Conservation (phyloP, 1,284 basidiomycete genomes). For the Moniliophthora roreri region DNA sequence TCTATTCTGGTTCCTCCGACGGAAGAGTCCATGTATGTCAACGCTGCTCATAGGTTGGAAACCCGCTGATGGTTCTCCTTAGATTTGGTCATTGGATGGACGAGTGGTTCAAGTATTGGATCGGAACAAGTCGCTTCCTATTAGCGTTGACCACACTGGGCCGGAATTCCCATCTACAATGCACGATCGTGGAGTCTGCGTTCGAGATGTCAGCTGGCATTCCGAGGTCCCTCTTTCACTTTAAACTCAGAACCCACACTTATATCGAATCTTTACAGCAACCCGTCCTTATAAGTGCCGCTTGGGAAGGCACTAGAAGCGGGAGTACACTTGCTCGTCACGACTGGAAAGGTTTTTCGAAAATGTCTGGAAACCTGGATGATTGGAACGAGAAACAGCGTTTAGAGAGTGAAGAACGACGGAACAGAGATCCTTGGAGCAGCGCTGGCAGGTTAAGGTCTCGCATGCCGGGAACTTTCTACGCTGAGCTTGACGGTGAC, state of each 20-base stretch:
- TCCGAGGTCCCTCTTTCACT: conserved; percentile 49
- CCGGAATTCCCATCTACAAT: conserved; percentile 40
- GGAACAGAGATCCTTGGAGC: neutral
- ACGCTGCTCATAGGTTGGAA: neutral
- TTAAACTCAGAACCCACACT: neutral
- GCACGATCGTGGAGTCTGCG: conserved; percentile 46
- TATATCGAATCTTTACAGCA: conserved; percentile 46
- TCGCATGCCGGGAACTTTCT: conserved; percentile 17
- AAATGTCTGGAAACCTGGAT: conserved; percentile 65
- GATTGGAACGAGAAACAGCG: conserved; percentile 69
- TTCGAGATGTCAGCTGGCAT: conserved; percentile 94
- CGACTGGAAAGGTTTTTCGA: conserved; percentile 90
- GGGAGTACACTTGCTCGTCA: conserved; percentile 84
- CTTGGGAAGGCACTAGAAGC: conserved; percentile 71
- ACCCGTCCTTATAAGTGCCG: conserved; percentile 89
- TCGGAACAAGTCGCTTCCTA: conserved; percentile 72
- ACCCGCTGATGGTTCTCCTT: conserved; percentile 12
- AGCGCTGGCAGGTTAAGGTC: conserved; percentile 8
- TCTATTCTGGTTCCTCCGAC: conserved; percentile 91
- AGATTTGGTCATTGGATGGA: conserved; percentile 97
- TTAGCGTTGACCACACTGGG: conserved; percentile 65
- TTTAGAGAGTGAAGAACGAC: conserved; percentile 30
- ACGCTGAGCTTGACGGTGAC: conserved; percentile 3
- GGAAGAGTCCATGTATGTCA: conserved; percentile 74
- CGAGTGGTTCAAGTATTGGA: conserved; percentile 83